Base-by-base conservation (phyloP, 495 filamentous ascomycete genomes). In the Penicillium atrosanguineum region DNA sequence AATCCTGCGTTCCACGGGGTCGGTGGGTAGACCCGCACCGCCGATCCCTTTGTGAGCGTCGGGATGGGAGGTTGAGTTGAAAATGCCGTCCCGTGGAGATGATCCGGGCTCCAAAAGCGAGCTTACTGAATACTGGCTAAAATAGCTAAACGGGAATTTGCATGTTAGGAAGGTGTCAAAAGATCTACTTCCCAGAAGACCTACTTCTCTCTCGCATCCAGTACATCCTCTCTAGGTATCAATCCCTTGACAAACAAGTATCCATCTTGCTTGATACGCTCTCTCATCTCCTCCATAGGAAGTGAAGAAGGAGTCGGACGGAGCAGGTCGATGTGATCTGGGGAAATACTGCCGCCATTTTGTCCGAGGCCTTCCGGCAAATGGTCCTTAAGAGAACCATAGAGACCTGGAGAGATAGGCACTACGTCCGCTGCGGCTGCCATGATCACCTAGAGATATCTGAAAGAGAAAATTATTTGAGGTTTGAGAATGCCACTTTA, bases 231-330 rank as follows among this genome's bases (percentile, higher is more conserved):
- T 7, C 76, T 71, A 0, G 80, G 78, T 31, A 83, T 61, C 3
- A 82, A 55, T 20, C 72, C 71, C 54, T 82, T 83, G 9, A 83
- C 42, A 53, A 79, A 80, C 34, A 83, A 62, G 52, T 82, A 82
- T 8, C 77, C 76, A 55, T 81, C 78, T 21, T 68, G 55, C 21
- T 74, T 34, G 16, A 73, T 72, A 4, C 79, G 73, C 37, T 64
- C 50, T 19, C 74, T 73, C 15, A 83, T 54, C 40, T 74, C 68
- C 26, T 64, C 50, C 23, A 65, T 31, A 9, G 62, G 50, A 12
- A 58, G 36, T 6, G 50, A 52, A 7, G 23, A 7, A 5, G 51
- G 16, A 12, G 62, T 59, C 0, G 52, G 48, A n/a, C 56, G 49
- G 4, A 65, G 53, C 19, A 53, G 40, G 2, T 46, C 59, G 18